Evolutionary conservation across 225 moss, liverwort and hornwort species (phyloP).

Genomic region (Bryoerythrophyllum caledonicum): DNA sequence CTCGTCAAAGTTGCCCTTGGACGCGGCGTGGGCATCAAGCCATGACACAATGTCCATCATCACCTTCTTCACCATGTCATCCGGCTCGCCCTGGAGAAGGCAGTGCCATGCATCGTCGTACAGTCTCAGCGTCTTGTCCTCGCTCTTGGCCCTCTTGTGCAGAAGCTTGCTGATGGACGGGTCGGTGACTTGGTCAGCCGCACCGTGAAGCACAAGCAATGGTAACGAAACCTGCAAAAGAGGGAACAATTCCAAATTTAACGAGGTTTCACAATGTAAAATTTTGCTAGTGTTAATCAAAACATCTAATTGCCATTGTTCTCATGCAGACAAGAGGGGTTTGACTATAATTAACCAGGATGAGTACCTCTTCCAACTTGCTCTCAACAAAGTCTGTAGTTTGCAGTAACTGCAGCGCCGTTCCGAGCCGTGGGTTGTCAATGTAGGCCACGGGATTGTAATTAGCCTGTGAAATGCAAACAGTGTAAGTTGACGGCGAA

Average conservation of each 20-base stretch:
- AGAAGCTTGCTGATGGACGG: slow-evolving; percentile 76
- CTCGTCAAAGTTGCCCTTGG: slow-evolving; percentile 30
- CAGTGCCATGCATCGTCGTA: slow-evolving; percentile 91
- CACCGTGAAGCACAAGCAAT: slow-evolving; percentile 84
- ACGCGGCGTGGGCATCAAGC: slow-evolving; percentile 60
- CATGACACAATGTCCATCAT: slow-evolving; percentile 78
- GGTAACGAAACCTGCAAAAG: slow-evolving; percentile 77
- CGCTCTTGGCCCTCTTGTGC: slow-evolving; percentile 55
- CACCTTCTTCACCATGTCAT: slow-evolving; percentile 63
- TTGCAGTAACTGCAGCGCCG: slow-evolving; percentile 69
- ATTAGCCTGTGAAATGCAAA: slow-evolving; percentile 49
- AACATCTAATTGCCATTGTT: no score
- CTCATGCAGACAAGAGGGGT: no score
- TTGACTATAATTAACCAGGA: not conserved
- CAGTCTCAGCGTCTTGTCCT: slow-evolving; percentile 67
- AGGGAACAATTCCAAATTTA: not conserved
- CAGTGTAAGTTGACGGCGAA: not conserved
- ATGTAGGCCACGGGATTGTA: slow-evolving; percentile 76
- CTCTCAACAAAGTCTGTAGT: slow-evolving; percentile 82
- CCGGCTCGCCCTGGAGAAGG: slow-evolving; percentile 87
- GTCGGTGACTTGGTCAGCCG: slow-evolving; percentile 87
- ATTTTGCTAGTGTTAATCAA: not conserved
- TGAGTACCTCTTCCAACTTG: slow-evolving; percentile 55
- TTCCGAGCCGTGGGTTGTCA: slow-evolving; percentile 87
- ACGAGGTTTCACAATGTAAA: not conserved